Evolutionary conservation across 1,284 basidiomycete species (phyloP), one percentile per base, ranked within the genome.

Genomic region (Coniferiporia sulphurascens): DNA sequence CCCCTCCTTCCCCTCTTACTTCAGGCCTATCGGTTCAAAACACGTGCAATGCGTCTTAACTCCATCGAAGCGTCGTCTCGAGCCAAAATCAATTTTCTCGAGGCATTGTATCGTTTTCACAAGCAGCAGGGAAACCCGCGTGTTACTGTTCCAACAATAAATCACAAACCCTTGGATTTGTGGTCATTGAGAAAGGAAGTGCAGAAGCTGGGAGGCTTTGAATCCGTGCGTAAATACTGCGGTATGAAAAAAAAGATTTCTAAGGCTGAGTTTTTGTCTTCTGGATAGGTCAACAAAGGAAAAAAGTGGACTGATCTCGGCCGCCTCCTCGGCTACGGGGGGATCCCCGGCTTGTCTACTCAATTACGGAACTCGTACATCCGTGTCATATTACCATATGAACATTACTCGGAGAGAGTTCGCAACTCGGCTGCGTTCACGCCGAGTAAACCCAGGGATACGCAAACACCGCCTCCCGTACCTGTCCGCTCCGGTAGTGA

Each of bases 51-150:
- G 76, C 86, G 91, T 59, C 82, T 99, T 68, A 98, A 98, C 73
- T 95, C 93, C 64, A 94, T 99, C 66, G 96, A 98, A 75, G 97
- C 97, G 13, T 93, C 95, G 54, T 95, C 95, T 55, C 82, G 97
- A 64, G 96, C 96, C 48, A 96, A 97, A 73, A 79, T 98, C 71
- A 98, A 98, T 78, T 99, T 98, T 74, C 76, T 97, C 65, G 96
- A 99, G 73, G 95, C 98, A 73, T 82, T 99, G 45, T 95, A 95
- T 75, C 89, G 91, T 65, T 95, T 87, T 71, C 91, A 95, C 75
- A 87, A 87, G 70, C 92, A 95, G 71, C 91, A 94, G 74, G 92
- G 91, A 50, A 92, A 93, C 71, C 80, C 85, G 62, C 84, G 90
- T 59, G 86, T 98, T 17, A 86, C 87, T 36, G 90, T 98, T 43